Percentiles rank a stretch among this genome's conserved stretches.
phyloP scores from a whole-genome alignment of 1,139 yeast species.

The Suhomyces maxii region DNA sequence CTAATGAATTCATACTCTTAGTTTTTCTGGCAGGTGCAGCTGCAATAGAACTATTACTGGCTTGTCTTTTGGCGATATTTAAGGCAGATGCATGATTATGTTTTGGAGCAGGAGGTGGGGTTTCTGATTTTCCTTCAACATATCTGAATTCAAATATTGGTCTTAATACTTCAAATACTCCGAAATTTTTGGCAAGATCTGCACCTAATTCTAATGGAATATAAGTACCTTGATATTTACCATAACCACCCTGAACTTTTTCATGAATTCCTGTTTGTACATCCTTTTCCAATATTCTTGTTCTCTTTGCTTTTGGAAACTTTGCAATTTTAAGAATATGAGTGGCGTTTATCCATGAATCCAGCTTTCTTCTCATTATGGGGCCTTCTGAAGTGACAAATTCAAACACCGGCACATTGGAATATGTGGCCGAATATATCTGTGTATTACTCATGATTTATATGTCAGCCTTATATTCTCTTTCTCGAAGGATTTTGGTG shows the following conservation, averaged over 20 bases:
- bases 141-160: slow-evolving; percentile 69
- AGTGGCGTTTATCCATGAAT: slow-evolving; percentile 89
- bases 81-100: slow-evolving; percentile 71
- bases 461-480: too few species aligned
- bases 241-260: slow-evolving; percentile 94
- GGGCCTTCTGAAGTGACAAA: slow-evolving; percentile 69
- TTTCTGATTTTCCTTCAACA: slow-evolving; percentile 54
- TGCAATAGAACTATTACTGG: slow-evolving; percentile 22
- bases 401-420: slow-evolving; percentile 77
- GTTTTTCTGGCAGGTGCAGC: slow-evolving; percentile 21
- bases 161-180: slow-evolving; percentile 61
- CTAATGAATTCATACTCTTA: slow-evolving; percentile 22
- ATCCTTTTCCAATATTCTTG: slow-evolving; percentile 82
- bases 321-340: slow-evolving; percentile 87
- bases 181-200: slow-evolving; percentile 63
- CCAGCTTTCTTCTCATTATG: slow-evolving; percentile 77
- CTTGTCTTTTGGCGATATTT: slow-evolving; percentile 47
- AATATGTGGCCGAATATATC: slow-evolving; percentile 77
- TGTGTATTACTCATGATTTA: slow-evolving; percentile 34
- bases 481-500: too few species aligned
- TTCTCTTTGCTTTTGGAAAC: slow-evolving; percentile 80
- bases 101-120: slow-evolving; percentile 84
- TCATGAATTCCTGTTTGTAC: slow-evolving; percentile 86
- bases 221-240: slow-evolving; percentile 95
- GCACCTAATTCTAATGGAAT: slow-evolving; percentile 67